Base-by-base conservation (phyloP, 2,329 filamentous ascomycete species). In the Trichoderma sp. region DNA sequence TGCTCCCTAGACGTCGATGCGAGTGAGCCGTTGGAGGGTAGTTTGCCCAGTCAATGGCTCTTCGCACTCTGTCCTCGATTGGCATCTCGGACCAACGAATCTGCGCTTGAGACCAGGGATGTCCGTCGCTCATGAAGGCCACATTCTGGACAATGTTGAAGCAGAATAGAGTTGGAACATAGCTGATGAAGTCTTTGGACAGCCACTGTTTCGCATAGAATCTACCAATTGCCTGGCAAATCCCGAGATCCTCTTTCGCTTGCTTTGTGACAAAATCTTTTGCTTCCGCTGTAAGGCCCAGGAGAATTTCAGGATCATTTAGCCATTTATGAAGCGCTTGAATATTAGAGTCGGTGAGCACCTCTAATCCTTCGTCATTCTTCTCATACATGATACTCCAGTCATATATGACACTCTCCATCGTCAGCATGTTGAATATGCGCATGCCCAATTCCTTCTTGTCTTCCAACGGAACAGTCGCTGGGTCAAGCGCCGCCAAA, bases 121-220 rank as follows among this genome's bases (percentile, higher is more conserved):
- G 74, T 2, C 79, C 81, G 1, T 77, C 76, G 16, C 81, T 75
- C 74, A 82, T 78, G 3, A 79, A 79, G 5, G 81, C 79, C 34
- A 81, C 75, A 52, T 76, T 79, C 68, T 82, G 81, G 4, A 82
- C 81, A 46, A 82, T 81, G 66, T 81, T 79, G 70, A 82, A 81
- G 70, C 81, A 82, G 68, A 82, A 80, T 0, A 79, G 71, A 0
- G 81, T 81, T 5, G 81, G 79, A 6, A 82, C 73, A 43, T 82
- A 82, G 39, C 73, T 74, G 30, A 75, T 71, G 32, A 77, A 81
- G 4, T 76, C 73, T 4, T 73, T 72, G 0, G 77, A 76, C 0
- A 82, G 75, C 81, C 81, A 82, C 0, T 79, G 80, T 3, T 76
- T 72, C 2, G 80, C 79, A 30, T 82, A 82, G 0, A 79, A 72